Evolutionary conservation across 345 rosid genomes (phyloP).

Genomic region (Camelina sativa): DNA sequence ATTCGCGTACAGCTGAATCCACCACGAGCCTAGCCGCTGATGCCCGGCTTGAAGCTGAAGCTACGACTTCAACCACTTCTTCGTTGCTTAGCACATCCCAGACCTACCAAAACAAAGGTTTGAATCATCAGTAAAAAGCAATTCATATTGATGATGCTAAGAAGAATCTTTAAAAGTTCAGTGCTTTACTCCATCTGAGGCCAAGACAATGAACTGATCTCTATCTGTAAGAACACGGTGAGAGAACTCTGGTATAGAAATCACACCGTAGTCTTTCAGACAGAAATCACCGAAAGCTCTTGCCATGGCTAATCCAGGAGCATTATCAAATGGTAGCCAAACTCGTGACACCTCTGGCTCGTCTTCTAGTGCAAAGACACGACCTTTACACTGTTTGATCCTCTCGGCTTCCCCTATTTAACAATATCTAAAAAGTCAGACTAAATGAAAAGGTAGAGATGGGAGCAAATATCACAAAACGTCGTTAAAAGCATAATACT

Average conservation of each 20-base stretch:
- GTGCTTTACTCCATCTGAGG: conserved; percentile 91
- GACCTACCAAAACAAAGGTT: conserved; percentile 54
- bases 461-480: neutral
- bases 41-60: conserved; percentile 78
- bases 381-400: conserved; percentile 92
- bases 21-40: conserved; percentile 88
- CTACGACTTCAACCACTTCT: conserved; percentile 90
- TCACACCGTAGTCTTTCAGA: conserved; percentile 97
- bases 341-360: conserved; percentile 99
- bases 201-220: conserved; percentile 96
- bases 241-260: conserved; percentile 91
- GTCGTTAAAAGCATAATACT: conserved; percentile 54
- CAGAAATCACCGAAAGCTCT: conserved; percentile 99
- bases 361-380: conserved; percentile 98
- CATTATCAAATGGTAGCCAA: conserved; percentile 99
- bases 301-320: conserved; percentile 99
- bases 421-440: conserved; percentile 22
- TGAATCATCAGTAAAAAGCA: conserved; percentile 20
- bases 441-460: conserved; percentile 3
- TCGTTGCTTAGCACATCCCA: conserved; percentile 99
- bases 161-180: neutral
- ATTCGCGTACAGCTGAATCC: conserved; percentile 85
- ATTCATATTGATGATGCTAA: neutral
- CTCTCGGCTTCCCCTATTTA: conserved; percentile 91
- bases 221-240: conserved; percentile 78